phyloP scores from a whole-genome alignment of 495 filamentous ascomycete species.

The Xylaria longipes region DNA sequence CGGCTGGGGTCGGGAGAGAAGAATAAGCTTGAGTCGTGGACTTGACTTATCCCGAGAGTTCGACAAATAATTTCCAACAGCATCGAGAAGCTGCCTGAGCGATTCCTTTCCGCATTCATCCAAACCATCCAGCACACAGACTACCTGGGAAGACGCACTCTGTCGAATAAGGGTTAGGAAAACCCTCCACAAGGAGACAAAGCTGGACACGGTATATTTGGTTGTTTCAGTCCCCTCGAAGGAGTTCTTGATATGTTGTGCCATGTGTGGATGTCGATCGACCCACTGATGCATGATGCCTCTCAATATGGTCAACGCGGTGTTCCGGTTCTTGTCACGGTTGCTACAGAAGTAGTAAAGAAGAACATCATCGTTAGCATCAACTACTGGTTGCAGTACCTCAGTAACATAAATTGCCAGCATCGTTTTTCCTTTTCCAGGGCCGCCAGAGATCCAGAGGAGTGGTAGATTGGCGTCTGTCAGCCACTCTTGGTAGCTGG shows the following conservation, averaged over 20 bases:
- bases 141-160: slow-evolving; percentile 35
- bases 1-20: slow-evolving; percentile 46
- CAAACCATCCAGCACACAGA: slow-evolving; percentile 53
- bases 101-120: slow-evolving; percentile 57
- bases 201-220: slow-evolving; percentile 40
- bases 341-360: slow-evolving; percentile 56
- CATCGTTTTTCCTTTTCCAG: slow-evolving; percentile 61
- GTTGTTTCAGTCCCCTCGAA: slow-evolving; percentile 41
- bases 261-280: slow-evolving; percentile 31
- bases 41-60: slow-evolving; percentile 23
- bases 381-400: slow-evolving; percentile 41
- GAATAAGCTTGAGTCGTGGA: slow-evolving; percentile 41
- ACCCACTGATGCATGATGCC: slow-evolving; percentile 43
- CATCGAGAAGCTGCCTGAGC: slow-evolving; percentile 42
- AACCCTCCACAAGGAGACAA: slow-evolving; percentile 46
- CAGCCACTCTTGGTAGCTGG: slow-evolving; percentile 49
- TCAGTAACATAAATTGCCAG: slow-evolving; percentile 54
- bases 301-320: slow-evolving; percentile 48
- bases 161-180: slow-evolving; percentile 43
- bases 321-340: slow-evolving; percentile 54
- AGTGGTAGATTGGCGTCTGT: slow-evolving; percentile 32
- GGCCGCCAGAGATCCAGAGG: slow-evolving; percentile 55
- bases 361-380: slow-evolving; percentile 29
- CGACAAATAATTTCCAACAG: slow-evolving; percentile 37
- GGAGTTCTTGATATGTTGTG: slow-evolving; percentile 29